Percentiles rank a stretch among this genome's conserved stretches.
These are phyloP conservation scores for Crithidia fasciculata DNA, from an alignment of 208 protist species.

Conservation along the genomic window DNA sequence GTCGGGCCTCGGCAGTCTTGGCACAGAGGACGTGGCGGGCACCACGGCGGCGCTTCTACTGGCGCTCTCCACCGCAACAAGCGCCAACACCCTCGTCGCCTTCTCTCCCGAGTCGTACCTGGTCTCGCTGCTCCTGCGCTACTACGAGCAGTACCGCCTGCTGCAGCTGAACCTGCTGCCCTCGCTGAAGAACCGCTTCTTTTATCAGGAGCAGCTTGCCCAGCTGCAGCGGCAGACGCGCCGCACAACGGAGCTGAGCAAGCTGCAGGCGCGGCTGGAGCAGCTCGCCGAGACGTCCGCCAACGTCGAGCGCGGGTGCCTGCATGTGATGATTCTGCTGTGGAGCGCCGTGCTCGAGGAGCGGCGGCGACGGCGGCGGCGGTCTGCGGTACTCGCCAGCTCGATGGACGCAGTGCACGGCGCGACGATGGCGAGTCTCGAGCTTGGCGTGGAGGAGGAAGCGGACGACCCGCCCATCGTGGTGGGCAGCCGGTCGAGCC, in stretches of 20 bases:
- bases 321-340: slow-evolving; percentile 49
- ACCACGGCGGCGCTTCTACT: slow-evolving; percentile 27
- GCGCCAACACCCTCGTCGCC: slow-evolving; percentile 33
- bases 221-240: slow-evolving; percentile 45
- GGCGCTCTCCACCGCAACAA: slow-evolving; percentile 36
- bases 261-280: slow-evolving; percentile 42
- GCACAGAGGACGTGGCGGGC: slow-evolving; percentile 18
- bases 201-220: slow-evolving; percentile 69
- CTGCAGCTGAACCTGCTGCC: slow-evolving; percentile 75
- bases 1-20: background rate
- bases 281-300: slow-evolving; percentile 30
- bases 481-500: background rate
- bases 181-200: slow-evolving; percentile 56
- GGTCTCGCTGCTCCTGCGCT: slow-evolving; percentile 61
- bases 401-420: no score
- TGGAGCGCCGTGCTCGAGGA: slow-evolving; percentile 43
- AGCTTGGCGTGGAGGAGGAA: background rate
- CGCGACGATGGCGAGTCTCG: background rate
- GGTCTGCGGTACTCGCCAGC: background rate
- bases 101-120: slow-evolving; percentile 68
- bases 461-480: background rate
- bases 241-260: slow-evolving; percentile 38
- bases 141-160: slow-evolving; percentile 83
- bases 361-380: slow-evolving; percentile 14
- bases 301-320: slow-evolving; percentile 33